Percentiles rank a stretch among this genome's conserved stretches.
Evolutionary conservation across 2,329 filamentous ascomycete genomes (phyloP).

Genomic region (Phaeomoniella chlamydospora): DNA sequence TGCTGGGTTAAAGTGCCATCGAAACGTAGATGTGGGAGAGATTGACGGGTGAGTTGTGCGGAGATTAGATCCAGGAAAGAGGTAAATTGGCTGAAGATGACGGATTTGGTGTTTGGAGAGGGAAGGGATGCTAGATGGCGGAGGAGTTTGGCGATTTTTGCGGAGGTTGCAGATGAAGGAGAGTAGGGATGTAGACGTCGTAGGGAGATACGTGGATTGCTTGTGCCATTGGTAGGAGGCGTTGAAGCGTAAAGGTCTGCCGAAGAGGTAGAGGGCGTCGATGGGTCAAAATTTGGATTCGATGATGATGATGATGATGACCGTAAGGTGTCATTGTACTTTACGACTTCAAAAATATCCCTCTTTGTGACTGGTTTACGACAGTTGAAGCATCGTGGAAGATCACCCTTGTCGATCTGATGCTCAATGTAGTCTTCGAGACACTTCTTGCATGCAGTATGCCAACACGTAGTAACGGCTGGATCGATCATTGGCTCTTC

Average conservation of each 20-base stretch:
- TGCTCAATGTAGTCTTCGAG: slow-evolving; percentile 82
- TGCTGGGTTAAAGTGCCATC: slow-evolving; percentile 87
- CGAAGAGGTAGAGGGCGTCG: slow-evolving; percentile 27
- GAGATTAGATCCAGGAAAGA: slow-evolving; percentile 88
- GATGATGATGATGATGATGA: background rate
- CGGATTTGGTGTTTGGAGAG: slow-evolving; percentile 58
- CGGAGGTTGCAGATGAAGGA: slow-evolving; percentile 43
- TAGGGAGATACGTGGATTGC: slow-evolving; percentile 40
- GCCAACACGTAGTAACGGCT: slow-evolving; percentile 92
- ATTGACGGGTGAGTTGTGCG: slow-evolving; percentile 56
- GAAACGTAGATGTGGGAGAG: slow-evolving; percentile 70
- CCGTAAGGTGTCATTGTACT: slow-evolving; percentile 36
- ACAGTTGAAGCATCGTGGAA: slow-evolving; percentile 81
- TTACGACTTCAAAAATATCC: slow-evolving; percentile 85
- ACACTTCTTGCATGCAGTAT: slow-evolving; percentile 90
- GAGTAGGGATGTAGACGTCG: slow-evolving; percentile 51
- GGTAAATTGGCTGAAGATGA: slow-evolving; percentile 95
- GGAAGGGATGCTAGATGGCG: slow-evolving; percentile 57
- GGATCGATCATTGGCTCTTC: slow-evolving; percentile 95
- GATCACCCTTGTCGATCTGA: slow-evolving; percentile 59
- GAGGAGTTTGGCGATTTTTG: slow-evolving; percentile 74
- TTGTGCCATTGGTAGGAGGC: slow-evolving; percentile 18
- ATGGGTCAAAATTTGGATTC: slow-evolving; percentile 5
- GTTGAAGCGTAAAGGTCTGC: slow-evolving; percentile 23
- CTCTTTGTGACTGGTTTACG: slow-evolving; percentile 66